A percentile compares a stretch with the other conserved stretches of the same genome.
These are phyloP conservation scores for Liriodendron chinense DNA, from an alignment of 164 flowering plant genomes.

Conservation along the genomic window DNA sequence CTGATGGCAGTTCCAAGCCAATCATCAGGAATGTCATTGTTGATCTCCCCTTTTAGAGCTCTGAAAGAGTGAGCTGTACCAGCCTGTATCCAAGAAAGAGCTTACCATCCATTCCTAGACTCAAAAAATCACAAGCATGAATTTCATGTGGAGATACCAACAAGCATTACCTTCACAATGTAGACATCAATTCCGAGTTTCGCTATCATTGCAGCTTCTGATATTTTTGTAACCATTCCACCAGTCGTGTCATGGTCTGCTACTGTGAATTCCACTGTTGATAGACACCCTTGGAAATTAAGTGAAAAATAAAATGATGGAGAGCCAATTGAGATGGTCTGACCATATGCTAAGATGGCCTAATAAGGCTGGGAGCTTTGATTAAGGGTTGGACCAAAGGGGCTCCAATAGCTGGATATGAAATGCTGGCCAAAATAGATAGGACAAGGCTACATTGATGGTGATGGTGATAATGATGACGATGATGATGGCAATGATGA, in stretches of 20 bases:
- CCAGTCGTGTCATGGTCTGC: slow-evolving; percentile 97
- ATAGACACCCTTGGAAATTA: background rate
- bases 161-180: slow-evolving; percentile 66
- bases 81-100: slow-evolving; percentile 45
- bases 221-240: slow-evolving; percentile 89
- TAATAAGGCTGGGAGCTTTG: too few species aligned
- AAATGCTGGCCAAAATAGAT: too few species aligned
- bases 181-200: slow-evolving; percentile 88
- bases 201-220: slow-evolving; percentile 94
- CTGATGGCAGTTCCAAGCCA: slow-evolving; percentile 90
- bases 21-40: slow-evolving; percentile 56
- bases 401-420: too few species aligned
- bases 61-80: slow-evolving; percentile 65
- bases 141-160: background rate
- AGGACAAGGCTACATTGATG: too few species aligned
- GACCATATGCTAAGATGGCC: too few species aligned
- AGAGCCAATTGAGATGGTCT: background rate
- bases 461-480: too few species aligned
- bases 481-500: too few species aligned
- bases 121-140: background rate
- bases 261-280: slow-evolving; percentile 70
- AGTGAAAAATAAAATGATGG: background rate
- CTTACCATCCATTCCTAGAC: background rate
- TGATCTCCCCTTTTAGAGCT: slow-evolving; percentile 71
- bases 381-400: too few species aligned